Base-by-base conservation (phyloP, 371 early-diverging fungal species). In the Mucor indicus region DNA sequence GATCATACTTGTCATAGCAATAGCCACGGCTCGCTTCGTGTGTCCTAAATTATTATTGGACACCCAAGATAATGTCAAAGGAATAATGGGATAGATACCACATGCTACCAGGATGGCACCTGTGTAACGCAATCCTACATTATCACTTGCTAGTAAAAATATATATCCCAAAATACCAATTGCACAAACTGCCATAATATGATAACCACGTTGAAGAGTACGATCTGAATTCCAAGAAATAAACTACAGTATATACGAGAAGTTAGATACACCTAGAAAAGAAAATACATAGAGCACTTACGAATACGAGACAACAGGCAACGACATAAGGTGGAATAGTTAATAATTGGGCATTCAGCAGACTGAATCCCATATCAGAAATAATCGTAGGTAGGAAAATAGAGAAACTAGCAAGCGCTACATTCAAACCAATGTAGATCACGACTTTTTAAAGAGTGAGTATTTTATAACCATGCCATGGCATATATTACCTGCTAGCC, bases 11-110 rank as follows among this genome's bases (percentile, higher is more conserved):
- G 69, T 60, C 65, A 78, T 62, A 1, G 75, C 81, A 32, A 80
- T 59, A n/a, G 66, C 75, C 17, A 76, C 66, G 3, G 70, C 81
- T 7, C 80, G 69, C 39, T 80, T 80, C 0, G 80, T 80, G 39
- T 77, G 78, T 7, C 81, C 80, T 16, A 78, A 51, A 20, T 77
- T 60, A 45, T 80, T 81, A 54, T 81, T 80, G 5, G 77, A 69
- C 2, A 79, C 72, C 81, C 81, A 81, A 31, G 75, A 74, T 15
- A 80, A 53, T 20, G 75, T 70, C 15, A 74, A 35, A 11, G 71
- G 67, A 13, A 81, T 75, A 31, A 74, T 72, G 2, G 81, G 80
- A 29, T 81, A 81, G 2, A 79, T 60, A 1, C 79, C 79, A 55
- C 72, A 72, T 8, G 80, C 81, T 13, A 72, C 71, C 19, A 80